These are phyloP conservation scores for Madurella fahalii DNA, from an alignment of 2,329 filamentous ascomycete genomes.

Conservation along the genomic window DNA sequence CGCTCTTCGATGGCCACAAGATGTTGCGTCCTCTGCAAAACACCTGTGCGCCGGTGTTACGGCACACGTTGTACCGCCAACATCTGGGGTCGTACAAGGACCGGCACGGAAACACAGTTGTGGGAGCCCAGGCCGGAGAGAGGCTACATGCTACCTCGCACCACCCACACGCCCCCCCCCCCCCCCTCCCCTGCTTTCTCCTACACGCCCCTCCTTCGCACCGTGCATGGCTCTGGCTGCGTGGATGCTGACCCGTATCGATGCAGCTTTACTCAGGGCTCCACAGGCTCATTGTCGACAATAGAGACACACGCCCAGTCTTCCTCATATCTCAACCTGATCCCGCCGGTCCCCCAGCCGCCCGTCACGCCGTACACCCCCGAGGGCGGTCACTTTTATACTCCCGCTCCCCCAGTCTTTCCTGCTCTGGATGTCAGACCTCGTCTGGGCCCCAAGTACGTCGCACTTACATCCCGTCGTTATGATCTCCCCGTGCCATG, in stretches of 20 bases:
- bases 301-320: conserved; percentile 51
- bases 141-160: conserved; percentile 14
- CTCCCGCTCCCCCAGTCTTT: conserved; percentile 41
- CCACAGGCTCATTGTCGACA: conserved; percentile 48
- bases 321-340: conserved; percentile 48
- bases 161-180: background rate
- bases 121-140: conserved; percentile 20
- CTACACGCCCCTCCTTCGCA: conserved; percentile 4
- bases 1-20: conserved; percentile 37
- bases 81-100: conserved; percentile 21
- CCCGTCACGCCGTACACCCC: conserved; percentile 45
- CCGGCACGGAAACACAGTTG: conserved; percentile 19
- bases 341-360: conserved; percentile 42
- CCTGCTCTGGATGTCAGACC: conserved; percentile 50
- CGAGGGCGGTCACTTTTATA: conserved; percentile 49
- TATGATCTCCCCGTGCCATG: conserved; percentile 20
- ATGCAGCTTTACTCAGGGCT: conserved; percentile 53
- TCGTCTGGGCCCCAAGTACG: conserved; percentile 54
- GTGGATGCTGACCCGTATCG: conserved; percentile 30
- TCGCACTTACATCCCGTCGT: conserved; percentile 28
- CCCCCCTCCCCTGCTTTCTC: background rate
- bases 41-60: conserved; percentile 27
- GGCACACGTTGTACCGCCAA: conserved; percentile 15
- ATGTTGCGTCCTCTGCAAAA: conserved; percentile 39
- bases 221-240: conserved; percentile 23